Base-by-base conservation (phyloP, 192 early-diverging fungal species). In the Coemansia sp. region DNA sequence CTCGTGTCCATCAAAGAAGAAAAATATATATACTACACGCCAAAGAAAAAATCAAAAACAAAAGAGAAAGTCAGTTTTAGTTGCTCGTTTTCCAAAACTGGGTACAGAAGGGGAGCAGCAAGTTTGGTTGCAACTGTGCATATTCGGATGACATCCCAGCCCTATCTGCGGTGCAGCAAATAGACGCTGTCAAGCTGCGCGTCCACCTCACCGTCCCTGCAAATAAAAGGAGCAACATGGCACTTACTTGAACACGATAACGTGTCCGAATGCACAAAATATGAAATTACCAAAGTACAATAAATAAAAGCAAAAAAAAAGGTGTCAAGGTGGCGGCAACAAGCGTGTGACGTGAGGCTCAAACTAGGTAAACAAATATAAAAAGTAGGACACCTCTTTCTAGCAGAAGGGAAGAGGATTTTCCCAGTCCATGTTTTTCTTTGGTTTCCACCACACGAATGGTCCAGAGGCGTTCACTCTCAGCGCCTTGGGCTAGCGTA, bases 1-100 rank as follows among this genome's bases (percentile, higher is more conserved):
- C 58, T 56, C 12, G 60, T 29, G 58, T 75, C 73, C 73, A 75
- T 69, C 14, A 10, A n/a, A 5, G 11, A 10, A 15, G 9, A 15
- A 45, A n/a, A n/a, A 12, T 45, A 45, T 45, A 12, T 45, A 45
- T 45, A 45, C 11, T 15, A 45, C 41, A 45, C 11, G 15, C 41
- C 11, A 45, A 45, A 45, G 41, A 45, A 45, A 38, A 45, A 45
- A 45, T 45, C 32, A 35, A 35, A 35, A 35, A 35, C 32, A 35
- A 35, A 35, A 35, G 32, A 35, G 32, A 35, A 35, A 45, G 15
- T 45, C 41, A 45, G 41, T 5, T 15, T n/a, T 12, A 10, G 41
- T n/a, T 45, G 11, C 14, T 45, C 15, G 11, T 45, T n/a, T 45
- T 45, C 41, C 15, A 12, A 45, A 45, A 45, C 6, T 7, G 32